Percentiles rank a stretch among this genome's conserved stretches.
These are phyloP conservation scores for Tricholoma furcatifolium DNA, from an alignment of 768 basidiomycete species.

Conservation along the genomic window DNA sequence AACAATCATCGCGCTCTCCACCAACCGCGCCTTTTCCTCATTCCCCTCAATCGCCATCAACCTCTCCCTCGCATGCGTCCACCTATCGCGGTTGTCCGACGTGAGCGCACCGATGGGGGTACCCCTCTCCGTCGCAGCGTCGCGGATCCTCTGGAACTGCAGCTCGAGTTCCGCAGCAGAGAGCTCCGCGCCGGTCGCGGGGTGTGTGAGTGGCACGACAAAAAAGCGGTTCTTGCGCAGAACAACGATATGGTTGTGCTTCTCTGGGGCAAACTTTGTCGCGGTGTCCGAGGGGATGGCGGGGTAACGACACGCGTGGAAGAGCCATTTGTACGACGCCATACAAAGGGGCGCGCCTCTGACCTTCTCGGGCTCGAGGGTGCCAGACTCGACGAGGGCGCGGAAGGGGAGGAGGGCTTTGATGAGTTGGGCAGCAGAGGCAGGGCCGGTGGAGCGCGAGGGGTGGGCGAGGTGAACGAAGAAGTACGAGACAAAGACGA, in stretches of 20 bases:
- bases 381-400: constrained; percentile 73
- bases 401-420: constrained; percentile 88
- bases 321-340: constrained; percentile 96
- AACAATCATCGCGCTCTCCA: constrained; percentile 89
- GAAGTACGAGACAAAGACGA: constrained; percentile 93
- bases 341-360: constrained; percentile 80
- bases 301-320: constrained; percentile 92
- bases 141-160: constrained; percentile 68
- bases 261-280: constrained; percentile 68
- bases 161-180: constrained; percentile 81
- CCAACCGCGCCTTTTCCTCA: constrained; percentile 62
- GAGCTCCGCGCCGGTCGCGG: constrained; percentile 60
- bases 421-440: constrained; percentile 78
- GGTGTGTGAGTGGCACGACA: constrained; percentile 68
- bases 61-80: constrained; percentile 73
- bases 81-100: constrained; percentile 84
- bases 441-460: constrained; percentile 51
- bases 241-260: constrained; percentile 87
- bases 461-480: constrained; percentile 82
- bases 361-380: constrained; percentile 86
- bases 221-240: constrained; percentile 91
- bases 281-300: constrained; percentile 81
- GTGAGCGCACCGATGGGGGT: constrained; percentile 81
- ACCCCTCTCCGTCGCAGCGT: constrained; percentile 48
- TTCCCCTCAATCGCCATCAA: constrained; percentile 63